Evolutionary conservation across 2,329 filamentous ascomycete genomes (phyloP).

Genomic region (Harringtonia aguacate): DNA sequence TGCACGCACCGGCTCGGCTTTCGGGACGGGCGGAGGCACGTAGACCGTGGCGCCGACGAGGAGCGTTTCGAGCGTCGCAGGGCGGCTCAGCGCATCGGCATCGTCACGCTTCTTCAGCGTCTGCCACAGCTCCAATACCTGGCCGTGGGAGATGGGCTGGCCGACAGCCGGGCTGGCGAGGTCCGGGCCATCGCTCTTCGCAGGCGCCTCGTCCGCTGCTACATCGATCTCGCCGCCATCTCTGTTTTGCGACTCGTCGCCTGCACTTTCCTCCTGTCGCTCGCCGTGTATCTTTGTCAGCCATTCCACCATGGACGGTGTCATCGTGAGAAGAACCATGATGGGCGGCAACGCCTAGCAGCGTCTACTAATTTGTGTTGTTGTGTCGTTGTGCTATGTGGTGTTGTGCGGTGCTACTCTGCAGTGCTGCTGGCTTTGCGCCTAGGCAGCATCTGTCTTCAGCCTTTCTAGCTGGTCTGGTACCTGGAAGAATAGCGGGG

Average conservation of each 20-base stretch:
- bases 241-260: too few relatives aligned
- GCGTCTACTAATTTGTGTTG: not conserved
- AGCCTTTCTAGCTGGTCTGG: too few relatives aligned
- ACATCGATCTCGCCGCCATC: not conserved
- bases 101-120: constrained; percentile 28
- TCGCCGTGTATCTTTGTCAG: constrained; percentile 25
- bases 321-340: constrained; percentile 77
- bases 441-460: too few relatives aligned
- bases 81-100: constrained; percentile 13
- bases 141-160: constrained; percentile 60
- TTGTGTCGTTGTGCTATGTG: too few relatives aligned
- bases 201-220: too few relatives aligned
- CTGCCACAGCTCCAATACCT: constrained; percentile 54
- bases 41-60: constrained; percentile 65
- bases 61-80: constrained; percentile 52
- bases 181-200: constrained; percentile 30
- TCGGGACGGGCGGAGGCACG: constrained; percentile 67
- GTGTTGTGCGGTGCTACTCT: too few relatives aligned
- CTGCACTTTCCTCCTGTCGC: not conserved
- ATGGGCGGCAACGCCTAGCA: not conserved
- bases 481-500: too few relatives aligned
- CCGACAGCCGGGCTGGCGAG: constrained; percentile 42
- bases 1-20: constrained; percentile 60
- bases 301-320: constrained; percentile 53
- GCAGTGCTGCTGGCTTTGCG: too few relatives aligned